Evolutionary conservation across 2,329 filamentous ascomycete genomes (phyloP).

Genomic region (Talaromyces sp.): DNA sequence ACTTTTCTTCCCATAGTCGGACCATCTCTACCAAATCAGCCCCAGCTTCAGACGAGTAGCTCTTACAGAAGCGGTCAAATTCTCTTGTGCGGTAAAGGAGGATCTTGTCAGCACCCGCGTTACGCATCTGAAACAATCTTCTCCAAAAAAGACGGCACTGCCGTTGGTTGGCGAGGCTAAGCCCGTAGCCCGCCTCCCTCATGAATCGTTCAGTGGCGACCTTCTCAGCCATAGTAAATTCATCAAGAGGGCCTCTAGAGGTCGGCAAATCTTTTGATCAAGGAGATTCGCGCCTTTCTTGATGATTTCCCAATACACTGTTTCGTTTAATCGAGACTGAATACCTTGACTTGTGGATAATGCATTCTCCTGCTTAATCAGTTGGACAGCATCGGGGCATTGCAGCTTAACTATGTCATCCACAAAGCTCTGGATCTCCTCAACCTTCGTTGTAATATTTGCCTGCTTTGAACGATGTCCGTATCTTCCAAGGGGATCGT

Average conservation of each 20-base stretch:
- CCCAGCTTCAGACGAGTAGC: no score
- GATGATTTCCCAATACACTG: slow-evolving; percentile 19
- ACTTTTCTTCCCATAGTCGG: slow-evolving; percentile 13
- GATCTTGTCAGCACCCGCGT: slow-evolving; percentile 15
- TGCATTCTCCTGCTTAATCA: slow-evolving; percentile 9
- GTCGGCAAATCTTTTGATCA: slow-evolving; percentile 14
- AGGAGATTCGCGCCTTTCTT: slow-evolving; percentile 15
- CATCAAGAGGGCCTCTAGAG: slow-evolving; percentile 18
- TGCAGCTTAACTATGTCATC: slow-evolving; percentile 2
- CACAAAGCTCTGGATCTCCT: neutral
- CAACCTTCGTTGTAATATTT: no score
- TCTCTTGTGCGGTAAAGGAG: neutral
- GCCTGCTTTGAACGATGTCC: no score
- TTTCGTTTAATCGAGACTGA: slow-evolving; percentile 18
- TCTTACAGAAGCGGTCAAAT: no score
- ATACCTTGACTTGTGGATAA: neutral
- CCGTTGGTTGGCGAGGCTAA: slow-evolving; percentile 16
- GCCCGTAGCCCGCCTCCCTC: slow-evolving; percentile 12
- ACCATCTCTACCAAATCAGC: slow-evolving; percentile 9
- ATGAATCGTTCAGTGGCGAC: slow-evolving; percentile 20
- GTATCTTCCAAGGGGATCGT: no score
- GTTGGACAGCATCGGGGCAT: slow-evolving; percentile 5
- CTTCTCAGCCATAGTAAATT: slow-evolving; percentile 22
- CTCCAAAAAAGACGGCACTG: slow-evolving; percentile 21
- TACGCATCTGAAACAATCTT: slow-evolving; percentile 18